Evolutionary conservation across 108 stramenopile species (phyloP).

Genomic region (Cyclotella choctawhatcheeana): DNA sequence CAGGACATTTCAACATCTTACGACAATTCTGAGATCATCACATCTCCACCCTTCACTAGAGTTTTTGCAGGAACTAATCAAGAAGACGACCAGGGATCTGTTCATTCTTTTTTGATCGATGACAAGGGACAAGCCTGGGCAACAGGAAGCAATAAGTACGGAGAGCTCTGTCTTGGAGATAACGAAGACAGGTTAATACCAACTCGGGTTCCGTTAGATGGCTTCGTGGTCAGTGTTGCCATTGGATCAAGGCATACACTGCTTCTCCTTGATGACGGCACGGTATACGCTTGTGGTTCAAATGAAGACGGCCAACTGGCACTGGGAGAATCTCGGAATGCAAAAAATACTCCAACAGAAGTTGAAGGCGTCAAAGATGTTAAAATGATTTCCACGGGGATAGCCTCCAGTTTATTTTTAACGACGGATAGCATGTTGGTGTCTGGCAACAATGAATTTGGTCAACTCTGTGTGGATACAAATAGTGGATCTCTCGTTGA

Average conservation of each 20-base stretch:
- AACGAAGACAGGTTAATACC: constrained; percentile 42
- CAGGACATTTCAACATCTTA: constrained; percentile 33
- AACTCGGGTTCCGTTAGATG: constrained; percentile 15
- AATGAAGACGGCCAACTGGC: constrained; percentile 64
- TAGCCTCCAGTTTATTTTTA: constrained; percentile 36
- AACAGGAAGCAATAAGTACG: constrained; percentile 41
- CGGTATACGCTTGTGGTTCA: constrained; percentile 58
- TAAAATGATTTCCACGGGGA: constrained; percentile 29
- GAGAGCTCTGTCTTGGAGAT: constrained; percentile 48
- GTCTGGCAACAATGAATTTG: constrained; percentile 39
- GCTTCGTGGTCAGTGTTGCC: constrained; percentile 25
- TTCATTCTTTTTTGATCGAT: constrained; percentile 45
- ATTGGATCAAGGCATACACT: constrained; percentile 57
- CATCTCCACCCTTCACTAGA: constrained; percentile 25
- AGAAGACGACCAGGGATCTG: constrained; percentile 27
- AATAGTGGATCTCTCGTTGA: constrained; percentile 16
- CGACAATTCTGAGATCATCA: constrained; percentile 24
- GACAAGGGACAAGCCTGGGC: constrained; percentile 39
- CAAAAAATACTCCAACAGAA: constrained; percentile 14
- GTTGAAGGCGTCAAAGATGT: constrained; percentile 27
- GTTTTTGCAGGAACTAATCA: constrained; percentile 42
- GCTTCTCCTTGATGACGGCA: constrained; percentile 47
- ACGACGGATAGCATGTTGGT: constrained; percentile 36
- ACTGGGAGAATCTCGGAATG: constrained; percentile 25
- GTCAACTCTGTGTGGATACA: constrained; percentile 43